Percentiles rank a stretch among this genome's conserved stretches.
Evolutionary conservation across 768 basidiomycete genomes (phyloP).

Genomic region (Galerina marginata): DNA sequence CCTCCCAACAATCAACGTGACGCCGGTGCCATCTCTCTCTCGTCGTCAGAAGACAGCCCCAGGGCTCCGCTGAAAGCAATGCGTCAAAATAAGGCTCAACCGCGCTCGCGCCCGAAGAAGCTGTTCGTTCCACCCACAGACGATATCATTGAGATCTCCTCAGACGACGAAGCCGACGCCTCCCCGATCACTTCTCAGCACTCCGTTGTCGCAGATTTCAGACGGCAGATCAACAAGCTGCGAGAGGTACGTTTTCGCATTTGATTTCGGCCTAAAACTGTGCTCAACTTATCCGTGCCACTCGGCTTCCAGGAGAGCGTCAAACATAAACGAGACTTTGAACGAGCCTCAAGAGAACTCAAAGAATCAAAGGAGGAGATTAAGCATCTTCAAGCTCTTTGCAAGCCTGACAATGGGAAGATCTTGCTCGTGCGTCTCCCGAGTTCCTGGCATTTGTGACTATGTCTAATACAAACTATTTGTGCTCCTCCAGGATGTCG

Average conservation of each 20-base stretch:
- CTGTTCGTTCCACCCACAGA: constrained; percentile 7
- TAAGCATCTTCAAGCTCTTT: constrained; percentile 28
- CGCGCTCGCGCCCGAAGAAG: constrained; percentile 19
- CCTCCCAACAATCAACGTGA: constrained; percentile 13
- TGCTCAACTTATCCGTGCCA: neutral
- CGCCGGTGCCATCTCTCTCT: constrained; percentile 31
- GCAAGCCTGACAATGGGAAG: constrained; percentile 33
- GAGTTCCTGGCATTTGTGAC: neutral
- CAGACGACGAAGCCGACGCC: constrained; percentile 51
- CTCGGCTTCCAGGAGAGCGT: constrained; percentile 34
- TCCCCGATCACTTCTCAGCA: constrained; percentile 17
- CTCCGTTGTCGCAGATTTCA: constrained; percentile 37
- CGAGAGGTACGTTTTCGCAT: constrained; percentile 42
- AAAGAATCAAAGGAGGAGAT: constrained; percentile 30
- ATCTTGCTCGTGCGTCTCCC: constrained; percentile 34
- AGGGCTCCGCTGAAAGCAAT: constrained; percentile 1
- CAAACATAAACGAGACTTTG: constrained; percentile 35
- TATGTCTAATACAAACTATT: neutral
- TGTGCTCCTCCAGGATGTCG: constrained; percentile 38
- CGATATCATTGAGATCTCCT: constrained; percentile 62
- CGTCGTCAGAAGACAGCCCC: constrained; percentile 37
- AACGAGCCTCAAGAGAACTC: constrained; percentile 25
- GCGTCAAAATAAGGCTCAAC: constrained; percentile 21
- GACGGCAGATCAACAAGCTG: constrained; percentile 46
- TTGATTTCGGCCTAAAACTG: neutral